Evolutionary conservation across 441 rosid genomes (phyloP).

Genomic region (Raphanus hybrid): DNA sequence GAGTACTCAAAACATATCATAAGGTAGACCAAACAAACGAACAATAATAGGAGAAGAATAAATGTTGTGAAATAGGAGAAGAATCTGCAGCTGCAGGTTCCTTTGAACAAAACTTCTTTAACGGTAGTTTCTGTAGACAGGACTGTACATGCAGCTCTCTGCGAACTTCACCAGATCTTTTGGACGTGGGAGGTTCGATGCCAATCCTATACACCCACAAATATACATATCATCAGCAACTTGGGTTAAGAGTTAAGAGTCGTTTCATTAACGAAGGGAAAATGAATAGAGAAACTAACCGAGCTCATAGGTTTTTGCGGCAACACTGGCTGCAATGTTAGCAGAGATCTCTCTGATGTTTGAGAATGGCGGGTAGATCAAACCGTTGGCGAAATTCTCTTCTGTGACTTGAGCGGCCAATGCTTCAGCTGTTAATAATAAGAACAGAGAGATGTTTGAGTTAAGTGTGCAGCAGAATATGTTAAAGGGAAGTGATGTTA

Average conservation of each 20-base stretch:
- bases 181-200: conserved; percentile 89
- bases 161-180: conserved; percentile 82
- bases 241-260: background rate
- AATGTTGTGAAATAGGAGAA: conserved; percentile 13
- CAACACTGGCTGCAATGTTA: conserved; percentile 83
- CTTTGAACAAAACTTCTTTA: conserved; percentile 42
- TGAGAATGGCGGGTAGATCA: conserved; percentile 91
- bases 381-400: conserved; percentile 68
- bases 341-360: conserved; percentile 94
- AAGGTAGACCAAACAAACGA: conserved; percentile 6
- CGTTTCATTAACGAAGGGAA: background rate
- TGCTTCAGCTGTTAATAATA: conserved; percentile 74
- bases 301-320: conserved; percentile 90
- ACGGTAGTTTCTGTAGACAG: conserved; percentile 75
- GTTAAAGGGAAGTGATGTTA: background rate
- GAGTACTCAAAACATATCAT: conserved; percentile 5
- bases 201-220: conserved; percentile 59
- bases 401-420: conserved; percentile 78
- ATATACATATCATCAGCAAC: background rate
- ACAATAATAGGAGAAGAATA: background rate
- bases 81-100: conserved; percentile 6
- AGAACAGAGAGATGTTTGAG: background rate
- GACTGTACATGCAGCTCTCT: conserved; percentile 97
- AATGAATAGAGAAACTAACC: conserved; percentile 53
- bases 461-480: background rate